phyloP scores from a whole-genome alignment of 2,329 filamentous ascomycete species.

The Arthrobotrys entomopaga region DNA sequence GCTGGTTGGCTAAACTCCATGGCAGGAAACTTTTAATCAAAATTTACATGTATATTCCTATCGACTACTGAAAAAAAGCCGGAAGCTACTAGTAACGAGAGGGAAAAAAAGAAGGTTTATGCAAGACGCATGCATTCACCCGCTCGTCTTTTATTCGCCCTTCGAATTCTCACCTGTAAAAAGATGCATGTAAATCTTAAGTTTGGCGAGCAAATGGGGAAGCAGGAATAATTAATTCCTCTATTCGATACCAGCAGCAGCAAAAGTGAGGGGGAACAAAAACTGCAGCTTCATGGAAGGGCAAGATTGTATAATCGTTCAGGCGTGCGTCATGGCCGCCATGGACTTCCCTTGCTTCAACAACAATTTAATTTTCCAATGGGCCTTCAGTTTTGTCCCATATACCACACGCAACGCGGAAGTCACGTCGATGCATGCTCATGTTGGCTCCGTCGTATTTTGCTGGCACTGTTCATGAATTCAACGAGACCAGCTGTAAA shows the following conservation, averaged over 20 bases:
- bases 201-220: constrained; percentile 40
- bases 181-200: background rate
- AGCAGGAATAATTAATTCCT: no score
- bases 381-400: no score
- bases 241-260: no score
- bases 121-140: constrained; percentile 47
- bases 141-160: constrained; percentile 12
- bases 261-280: constrained; percentile 4
- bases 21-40: constrained; percentile 6
- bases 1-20: constrained; percentile 26
- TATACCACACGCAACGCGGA: no score
- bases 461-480: no score
- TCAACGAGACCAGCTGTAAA: no score
- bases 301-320: background rate
- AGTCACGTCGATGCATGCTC: no score
- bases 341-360: no score
- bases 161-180: background rate
- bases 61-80: background rate
- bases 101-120: constrained; percentile 43
- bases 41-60: background rate
- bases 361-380: no score
- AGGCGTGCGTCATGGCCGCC: no score
- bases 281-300: background rate
- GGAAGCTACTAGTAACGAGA: constrained; percentile 21
- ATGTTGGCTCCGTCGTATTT: no score